Percentiles rank a stretch among this genome's conserved stretches.
Evolutionary conservation across 768 basidiomycete species (phyloP).

Genomic region (Rhodotorula babjevae): DNA sequence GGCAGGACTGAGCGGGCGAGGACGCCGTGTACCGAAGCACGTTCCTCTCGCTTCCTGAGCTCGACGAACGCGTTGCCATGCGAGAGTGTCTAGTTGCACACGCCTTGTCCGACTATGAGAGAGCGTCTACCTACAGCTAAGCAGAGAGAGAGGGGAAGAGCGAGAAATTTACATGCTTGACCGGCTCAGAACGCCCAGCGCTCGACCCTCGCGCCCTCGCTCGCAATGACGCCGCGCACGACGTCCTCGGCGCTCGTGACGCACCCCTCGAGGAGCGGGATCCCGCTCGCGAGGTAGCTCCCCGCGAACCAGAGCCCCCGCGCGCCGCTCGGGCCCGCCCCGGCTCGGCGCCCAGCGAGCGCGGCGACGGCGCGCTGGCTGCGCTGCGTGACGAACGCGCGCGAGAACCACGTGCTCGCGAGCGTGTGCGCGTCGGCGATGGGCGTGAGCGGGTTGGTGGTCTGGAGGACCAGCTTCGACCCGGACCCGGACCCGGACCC

Average conservation of each 20-base stretch:
- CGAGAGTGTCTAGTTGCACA: no score
- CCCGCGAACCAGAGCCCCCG: conserved; percentile 66
- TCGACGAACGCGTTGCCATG: no score
- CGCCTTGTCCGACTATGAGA: no score
- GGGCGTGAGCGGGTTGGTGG: conserved; percentile 65
- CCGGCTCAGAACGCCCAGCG: not conserved
- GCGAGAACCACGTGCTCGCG: conserved; percentile 59
- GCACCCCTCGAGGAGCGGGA: conserved; percentile 74
- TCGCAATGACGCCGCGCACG: conserved; percentile 38
- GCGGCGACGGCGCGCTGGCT: conserved; percentile 55
- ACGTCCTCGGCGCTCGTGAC: conserved; percentile 66
- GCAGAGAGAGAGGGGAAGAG: no score
- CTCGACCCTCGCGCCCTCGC: not conserved
- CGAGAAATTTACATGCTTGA: no score
- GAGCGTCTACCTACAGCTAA: no score
- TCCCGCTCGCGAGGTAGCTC: conserved; percentile 64
- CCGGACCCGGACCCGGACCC: no score
- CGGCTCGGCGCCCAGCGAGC: not conserved
- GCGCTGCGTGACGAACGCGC: conserved; percentile 57
- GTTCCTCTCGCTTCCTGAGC: no score
- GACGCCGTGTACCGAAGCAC: no score
- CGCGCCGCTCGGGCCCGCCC: not conserved
- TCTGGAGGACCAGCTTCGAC: conserved; percentile 65
- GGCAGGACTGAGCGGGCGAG: no score
- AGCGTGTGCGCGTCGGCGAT: conserved; percentile 55